Evolutionary conservation across 768 basidiomycete species (phyloP).

Genomic region (Tremella fuciformis): DNA sequence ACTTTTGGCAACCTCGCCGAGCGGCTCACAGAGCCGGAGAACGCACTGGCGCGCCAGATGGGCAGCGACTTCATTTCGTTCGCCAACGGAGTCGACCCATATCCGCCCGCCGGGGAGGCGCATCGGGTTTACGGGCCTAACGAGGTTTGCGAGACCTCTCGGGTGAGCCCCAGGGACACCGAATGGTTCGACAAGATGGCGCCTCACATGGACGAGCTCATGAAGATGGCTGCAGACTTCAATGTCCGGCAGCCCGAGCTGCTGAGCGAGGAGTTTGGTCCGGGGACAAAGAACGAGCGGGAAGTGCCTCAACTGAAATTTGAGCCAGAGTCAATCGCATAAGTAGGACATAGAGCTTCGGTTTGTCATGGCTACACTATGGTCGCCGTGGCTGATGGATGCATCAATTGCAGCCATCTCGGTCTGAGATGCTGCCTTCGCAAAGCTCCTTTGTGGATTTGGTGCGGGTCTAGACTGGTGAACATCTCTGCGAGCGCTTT

Average conservation of each 20-base stretch:
- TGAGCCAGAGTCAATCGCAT: too few species aligned
- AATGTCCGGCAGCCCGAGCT: conserved; percentile 3
- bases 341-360: too few species aligned
- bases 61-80: conserved; percentile 15
- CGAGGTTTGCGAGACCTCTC: neutral
- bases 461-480: too few species aligned
- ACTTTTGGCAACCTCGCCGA: neutral
- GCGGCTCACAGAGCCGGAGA: neutral
- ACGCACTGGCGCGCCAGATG: neutral
- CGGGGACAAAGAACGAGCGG: conserved; percentile 2
- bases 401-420: too few species aligned
- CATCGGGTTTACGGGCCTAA: conserved; percentile 39
- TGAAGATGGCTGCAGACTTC: conserved; percentile 4
- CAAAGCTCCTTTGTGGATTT: too few species aligned
- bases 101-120: conserved; percentile 6
- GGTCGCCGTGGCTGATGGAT: too few species aligned
- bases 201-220: conserved; percentile 6
- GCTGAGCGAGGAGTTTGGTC: conserved; percentile 6
- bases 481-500: too few species aligned
- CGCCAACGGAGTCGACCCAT: conserved; percentile 19
- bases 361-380: too few species aligned
- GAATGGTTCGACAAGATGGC: conserved; percentile 8
- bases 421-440: too few species aligned
- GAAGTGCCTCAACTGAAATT: too few species aligned
- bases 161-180: neutral